Base-by-base conservation (phyloP, 2,329 filamentous ascomycete species). In the Aureobasidium namibiae region DNA sequence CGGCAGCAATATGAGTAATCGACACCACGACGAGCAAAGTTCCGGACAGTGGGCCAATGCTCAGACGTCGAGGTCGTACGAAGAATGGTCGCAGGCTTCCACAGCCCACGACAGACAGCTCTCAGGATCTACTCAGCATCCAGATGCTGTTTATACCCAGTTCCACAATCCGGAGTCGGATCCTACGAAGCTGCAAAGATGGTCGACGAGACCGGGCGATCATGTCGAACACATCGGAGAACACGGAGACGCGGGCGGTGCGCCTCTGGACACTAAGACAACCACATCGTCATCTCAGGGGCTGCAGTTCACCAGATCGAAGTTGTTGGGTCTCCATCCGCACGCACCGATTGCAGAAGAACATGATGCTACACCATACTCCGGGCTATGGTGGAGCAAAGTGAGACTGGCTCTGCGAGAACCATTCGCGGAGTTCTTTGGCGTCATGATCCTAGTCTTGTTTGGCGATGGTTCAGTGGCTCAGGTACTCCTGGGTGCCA, bases 401-500 rank as follows among this genome's bases (percentile, higher is more conserved):
- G 67, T 75, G 42, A 62, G 73, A 18, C 34, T 68, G 6, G 69
- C 68, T 1, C 63, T 77, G 24, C 67, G 75, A 60, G 75, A 77
- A 62, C 74, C 75, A 0, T 74, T 77, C 33, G 70, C 74, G 0
- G 75, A 77, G 61, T 76, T 77, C 64, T 75, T 72, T 63, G 75
- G 75, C 1, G 68, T 70, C 0, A 69, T 73, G 21, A 70, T 75
- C 31, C 70, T 76, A 67, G 69, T 76, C 3, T 67, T 75, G 58
- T 78, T 77, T 61, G 75, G 74, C n/a, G 66, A 77, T 62, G 75
- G 74, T 6, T 68, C 70, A 29, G 73, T 76, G 14, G 75, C 75
- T 1, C 75, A 77, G 59, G 74, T 76, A 0, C 53, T 76, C 16
- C 65, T 77, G 24, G 73, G 69, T 31, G 67, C 68, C 0, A 70